A percentile compares a stretch with the other conserved stretches of the same genome.
Evolutionary conservation across 1,284 basidiomycete species (phyloP).

Genomic region (Trichosporon sp.): DNA sequence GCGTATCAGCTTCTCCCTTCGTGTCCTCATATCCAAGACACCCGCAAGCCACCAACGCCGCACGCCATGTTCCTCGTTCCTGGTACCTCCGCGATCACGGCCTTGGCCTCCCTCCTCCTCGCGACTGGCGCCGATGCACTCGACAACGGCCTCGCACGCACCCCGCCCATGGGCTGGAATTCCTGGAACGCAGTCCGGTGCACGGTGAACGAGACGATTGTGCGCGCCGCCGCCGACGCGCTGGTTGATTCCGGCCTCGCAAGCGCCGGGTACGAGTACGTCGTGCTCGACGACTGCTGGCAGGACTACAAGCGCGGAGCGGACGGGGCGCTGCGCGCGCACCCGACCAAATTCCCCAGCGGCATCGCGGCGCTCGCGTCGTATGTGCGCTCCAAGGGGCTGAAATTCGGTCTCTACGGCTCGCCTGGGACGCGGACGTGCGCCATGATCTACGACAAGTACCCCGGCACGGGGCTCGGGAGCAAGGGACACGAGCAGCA

Average conservation of each 20-base stretch:
- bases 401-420: slow-evolving; percentile 22
- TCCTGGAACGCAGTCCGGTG: slow-evolving; percentile 9
- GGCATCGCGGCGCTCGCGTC: neutral
- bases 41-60: neutral
- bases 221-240: neutral
- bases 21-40: neutral
- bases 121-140: neutral
- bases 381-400: slow-evolving; percentile 18
- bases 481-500: slow-evolving; percentile 12
- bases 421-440: slow-evolving; percentile 14
- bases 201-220: neutral
- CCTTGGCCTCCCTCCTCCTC: neutral
- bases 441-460: slow-evolving; percentile 17
- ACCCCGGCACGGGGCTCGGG: neutral
- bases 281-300: slow-evolving; percentile 22
- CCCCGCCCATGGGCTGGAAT: slow-evolving; percentile 22
- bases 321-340: neutral
- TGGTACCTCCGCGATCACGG: slow-evolving; percentile 3
- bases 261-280: neutral
- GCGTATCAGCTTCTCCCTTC: neutral
- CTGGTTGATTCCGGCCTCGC: slow-evolving; percentile 14
- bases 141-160: slow-evolving; percentile 19
- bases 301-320: neutral
- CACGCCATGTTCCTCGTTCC: slow-evolving; percentile 5
- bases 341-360: slow-evolving; percentile 10